Conservation (phyloP, 176 grass and related monocot species). For the Oryza meridionalis region DNA sequence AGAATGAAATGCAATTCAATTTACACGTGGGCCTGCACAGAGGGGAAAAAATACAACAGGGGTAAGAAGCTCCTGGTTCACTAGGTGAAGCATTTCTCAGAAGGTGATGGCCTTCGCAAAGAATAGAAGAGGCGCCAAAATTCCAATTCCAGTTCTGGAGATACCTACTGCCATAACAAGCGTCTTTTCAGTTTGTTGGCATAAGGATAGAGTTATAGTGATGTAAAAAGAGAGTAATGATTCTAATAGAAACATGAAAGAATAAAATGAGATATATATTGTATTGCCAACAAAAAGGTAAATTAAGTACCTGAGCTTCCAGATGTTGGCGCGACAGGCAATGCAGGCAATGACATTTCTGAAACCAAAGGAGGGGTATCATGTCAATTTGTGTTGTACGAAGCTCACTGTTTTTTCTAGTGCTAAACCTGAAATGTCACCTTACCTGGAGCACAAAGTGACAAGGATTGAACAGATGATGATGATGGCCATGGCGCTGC, state of each 20-base stretch:
- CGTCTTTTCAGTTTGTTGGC: conserved; percentile 17
- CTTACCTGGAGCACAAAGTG: conserved; percentile 92
- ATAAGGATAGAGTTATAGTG: not conserved
- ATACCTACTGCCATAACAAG: conserved; percentile 28
- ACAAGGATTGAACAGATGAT: conserved; percentile 88
- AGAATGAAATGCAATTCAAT: conserved; percentile 53
- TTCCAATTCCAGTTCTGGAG: conserved; percentile 47
- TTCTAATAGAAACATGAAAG: not conserved
- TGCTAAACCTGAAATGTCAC: too few relatives aligned
- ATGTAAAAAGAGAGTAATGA: not conserved
- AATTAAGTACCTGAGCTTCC: conserved; percentile 65
- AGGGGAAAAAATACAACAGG: conserved; percentile 36
- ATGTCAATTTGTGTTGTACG: not conserved
- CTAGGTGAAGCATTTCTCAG: conserved; percentile 38
- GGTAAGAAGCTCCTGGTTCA: conserved; percentile 34
- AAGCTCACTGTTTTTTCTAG: not conserved
- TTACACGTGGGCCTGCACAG: conserved; percentile 58
- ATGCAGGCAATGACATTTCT: conserved; percentile 98
- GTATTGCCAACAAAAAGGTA: not conserved
- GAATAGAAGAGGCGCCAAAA: conserved; percentile 41
- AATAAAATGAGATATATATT: not conserved
- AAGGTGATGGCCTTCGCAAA: conserved; percentile 39
- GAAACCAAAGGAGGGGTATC: conserved; percentile 34
- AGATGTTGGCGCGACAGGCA: conserved; percentile 69
- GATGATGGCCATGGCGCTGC: conserved; percentile 97